Conservation (phyloP, 2,329 filamentous ascomycete species). For the Ophiosphaerella korrae region DNA sequence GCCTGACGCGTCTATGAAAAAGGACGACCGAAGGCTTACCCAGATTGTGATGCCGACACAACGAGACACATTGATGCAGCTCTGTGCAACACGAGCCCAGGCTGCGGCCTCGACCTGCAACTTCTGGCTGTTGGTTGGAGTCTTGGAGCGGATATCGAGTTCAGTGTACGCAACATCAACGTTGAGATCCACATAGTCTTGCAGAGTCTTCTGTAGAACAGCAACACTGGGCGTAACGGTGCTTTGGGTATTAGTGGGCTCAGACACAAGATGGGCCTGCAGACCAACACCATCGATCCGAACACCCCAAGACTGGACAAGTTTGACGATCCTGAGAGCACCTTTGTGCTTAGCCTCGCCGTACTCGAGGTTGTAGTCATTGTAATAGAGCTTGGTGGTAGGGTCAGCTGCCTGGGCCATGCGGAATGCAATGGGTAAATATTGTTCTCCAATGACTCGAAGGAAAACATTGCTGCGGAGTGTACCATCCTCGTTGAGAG, state of each 20-base stretch:
- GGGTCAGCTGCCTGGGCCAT: constrained; percentile 63
- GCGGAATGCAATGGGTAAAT: constrained; percentile 62
- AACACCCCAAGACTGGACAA: constrained; percentile 46
- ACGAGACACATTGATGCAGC: constrained; percentile 39
- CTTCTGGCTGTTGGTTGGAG: constrained; percentile 52
- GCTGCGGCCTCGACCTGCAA: constrained; percentile 50
- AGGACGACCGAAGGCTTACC: constrained; percentile 24
- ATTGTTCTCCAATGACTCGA: constrained; percentile 61
- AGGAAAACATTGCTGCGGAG: constrained; percentile 61
- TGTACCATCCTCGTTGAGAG: constrained; percentile 63
- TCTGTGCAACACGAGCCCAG: constrained; percentile 48
- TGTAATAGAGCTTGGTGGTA: constrained; percentile 64
- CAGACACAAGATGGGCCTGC: constrained; percentile 60
- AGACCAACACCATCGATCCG: constrained; percentile 66
- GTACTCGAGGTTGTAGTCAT: constrained; percentile 68
- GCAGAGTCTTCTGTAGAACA: constrained; percentile 54
- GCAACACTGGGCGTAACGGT: constrained; percentile 51
- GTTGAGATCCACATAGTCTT: constrained; percentile 57
- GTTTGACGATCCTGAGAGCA: constrained; percentile 42
- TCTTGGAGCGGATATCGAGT: constrained; percentile 60
- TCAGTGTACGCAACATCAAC: constrained; percentile 68
- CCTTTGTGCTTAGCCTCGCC: constrained; percentile 51
- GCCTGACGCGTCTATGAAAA: neutral
- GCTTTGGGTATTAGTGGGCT: constrained; percentile 55
- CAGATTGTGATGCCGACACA: constrained; percentile 54